Evolutionary conservation across 164 flowering plant species (phyloP).

Genomic region (Nelumbo lutea): DNA sequence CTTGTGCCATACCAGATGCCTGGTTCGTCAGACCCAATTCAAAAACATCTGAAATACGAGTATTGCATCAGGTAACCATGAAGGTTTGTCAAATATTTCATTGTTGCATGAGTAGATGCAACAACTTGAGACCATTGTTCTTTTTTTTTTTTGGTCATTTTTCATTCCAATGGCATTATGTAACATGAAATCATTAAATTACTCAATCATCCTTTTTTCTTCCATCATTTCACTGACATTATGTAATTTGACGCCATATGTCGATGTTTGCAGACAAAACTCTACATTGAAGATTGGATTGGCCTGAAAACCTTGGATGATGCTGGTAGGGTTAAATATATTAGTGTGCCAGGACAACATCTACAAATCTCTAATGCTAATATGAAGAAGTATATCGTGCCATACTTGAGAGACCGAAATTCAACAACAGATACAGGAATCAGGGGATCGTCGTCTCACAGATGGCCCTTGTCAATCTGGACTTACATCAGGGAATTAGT

Average conservation of each 20-base stretch:
- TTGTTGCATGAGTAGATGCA: not conserved
- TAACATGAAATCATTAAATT: too few relatives aligned
- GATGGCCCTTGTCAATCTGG: conserved; percentile 22
- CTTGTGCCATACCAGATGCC: not conserved
- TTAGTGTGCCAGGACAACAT: conserved; percentile 67
- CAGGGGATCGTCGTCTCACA: conserved; percentile 16
- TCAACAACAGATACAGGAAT: conserved; percentile 1
- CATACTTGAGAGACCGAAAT: conserved; percentile 40
- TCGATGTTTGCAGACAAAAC: conserved; percentile 53
- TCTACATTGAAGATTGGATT: conserved; percentile 85
- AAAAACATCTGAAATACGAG: not conserved
- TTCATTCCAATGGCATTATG: not conserved
- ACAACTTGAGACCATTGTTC: not conserved
- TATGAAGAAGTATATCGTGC: conserved; percentile 54
- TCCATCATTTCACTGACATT: not conserved
- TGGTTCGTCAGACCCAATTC: too few relatives aligned
- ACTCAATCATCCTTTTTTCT: too few relatives aligned
- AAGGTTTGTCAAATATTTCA: not conserved
- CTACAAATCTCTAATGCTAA: conserved; percentile 60
- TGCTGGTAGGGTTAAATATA: conserved; percentile 59
- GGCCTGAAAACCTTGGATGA: conserved; percentile 73
- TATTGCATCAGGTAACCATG: not conserved
- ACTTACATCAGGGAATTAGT: conserved; percentile 23
- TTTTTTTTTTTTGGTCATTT: not conserved
- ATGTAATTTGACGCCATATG: not conserved